These are phyloP conservation scores for Clitocybe nebularis DNA, from an alignment of 1,284 basidiomycete species.

Conservation along the genomic window DNA sequence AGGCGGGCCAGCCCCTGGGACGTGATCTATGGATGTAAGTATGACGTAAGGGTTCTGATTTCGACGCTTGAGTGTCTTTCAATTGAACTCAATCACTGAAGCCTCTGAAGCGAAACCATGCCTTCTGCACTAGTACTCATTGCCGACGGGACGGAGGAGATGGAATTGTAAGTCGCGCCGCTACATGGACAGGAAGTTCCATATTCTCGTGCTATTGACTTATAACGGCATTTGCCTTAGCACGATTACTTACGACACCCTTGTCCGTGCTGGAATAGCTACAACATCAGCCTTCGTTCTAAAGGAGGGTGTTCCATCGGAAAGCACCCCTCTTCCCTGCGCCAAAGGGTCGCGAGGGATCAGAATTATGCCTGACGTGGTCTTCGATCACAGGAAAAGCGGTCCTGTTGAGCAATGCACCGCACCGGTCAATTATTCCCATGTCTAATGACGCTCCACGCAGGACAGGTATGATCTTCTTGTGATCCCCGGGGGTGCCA, in stretches of 20 bases:
- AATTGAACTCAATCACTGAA: no score
- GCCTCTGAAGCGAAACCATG: constrained; percentile 10
- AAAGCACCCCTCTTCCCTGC: constrained; percentile 31
- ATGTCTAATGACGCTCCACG: constrained; percentile 3
- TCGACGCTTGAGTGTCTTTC: no score
- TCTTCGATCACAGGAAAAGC: constrained; percentile 41
- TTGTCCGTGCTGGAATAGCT: constrained; percentile 67
- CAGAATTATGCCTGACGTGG: constrained; percentile 65
- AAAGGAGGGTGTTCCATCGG: constrained; percentile 22
- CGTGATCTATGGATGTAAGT: no score
- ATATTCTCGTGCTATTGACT: no score
- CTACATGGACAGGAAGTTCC: no score
- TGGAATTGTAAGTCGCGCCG: constrained; percentile 81
- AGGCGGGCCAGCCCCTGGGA: no score
- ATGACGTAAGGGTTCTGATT: no score
- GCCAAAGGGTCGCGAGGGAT: constrained; percentile 73
- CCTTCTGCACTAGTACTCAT: constrained; percentile 69
- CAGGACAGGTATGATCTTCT: constrained; percentile 65
- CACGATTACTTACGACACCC: constrained; percentile 76
- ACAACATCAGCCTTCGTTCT: constrained; percentile 65
- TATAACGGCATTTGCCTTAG: constrained; percentile 40
- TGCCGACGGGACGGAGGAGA: constrained; percentile 89
- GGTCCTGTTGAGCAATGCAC: constrained; percentile 35
- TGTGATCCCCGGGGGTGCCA: constrained; percentile 78
- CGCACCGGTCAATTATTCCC: not conserved